A percentile compares a stretch with the other conserved stretches of the same genome.
These are phyloP conservation scores for Decorospora gaudefroyi DNA, from an alignment of 2,329 filamentous ascomycete species.

Conservation along the genomic window DNA sequence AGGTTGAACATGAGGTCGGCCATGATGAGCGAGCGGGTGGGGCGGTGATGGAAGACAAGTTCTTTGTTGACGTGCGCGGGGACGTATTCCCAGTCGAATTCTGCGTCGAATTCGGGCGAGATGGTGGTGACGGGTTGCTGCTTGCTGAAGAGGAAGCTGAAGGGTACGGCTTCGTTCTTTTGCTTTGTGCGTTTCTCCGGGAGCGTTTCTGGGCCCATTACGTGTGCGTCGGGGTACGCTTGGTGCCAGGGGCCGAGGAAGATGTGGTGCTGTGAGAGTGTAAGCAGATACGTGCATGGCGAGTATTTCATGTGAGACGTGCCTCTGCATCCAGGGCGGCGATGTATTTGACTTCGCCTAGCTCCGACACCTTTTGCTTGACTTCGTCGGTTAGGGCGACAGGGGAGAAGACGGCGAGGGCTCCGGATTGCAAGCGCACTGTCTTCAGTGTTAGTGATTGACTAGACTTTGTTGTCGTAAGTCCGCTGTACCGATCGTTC, in stretches of 20 bases:
- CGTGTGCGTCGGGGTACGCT: slow-evolving; percentile 75
- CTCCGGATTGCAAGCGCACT: slow-evolving; percentile 79
- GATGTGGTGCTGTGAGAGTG: slow-evolving; percentile 86
- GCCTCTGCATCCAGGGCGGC: slow-evolving; percentile 80
- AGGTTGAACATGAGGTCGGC: slow-evolving; percentile 93
- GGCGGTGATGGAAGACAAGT: slow-evolving; percentile 83
- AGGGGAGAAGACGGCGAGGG: slow-evolving; percentile 88
- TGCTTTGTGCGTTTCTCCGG: slow-evolving; percentile 75
- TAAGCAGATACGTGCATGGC: no score
- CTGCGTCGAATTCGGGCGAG: slow-evolving; percentile 76
- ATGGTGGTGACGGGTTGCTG: slow-evolving; percentile 56
- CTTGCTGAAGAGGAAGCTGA: slow-evolving; percentile 65
- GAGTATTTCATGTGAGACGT: slow-evolving; percentile 9
- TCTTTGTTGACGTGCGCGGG: slow-evolving; percentile 81
- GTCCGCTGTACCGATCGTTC: slow-evolving; percentile 70
- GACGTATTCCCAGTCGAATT: slow-evolving; percentile 86
- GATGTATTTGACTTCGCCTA: slow-evolving; percentile 77
- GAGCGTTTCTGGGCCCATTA: slow-evolving; percentile 82
- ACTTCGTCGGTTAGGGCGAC: slow-evolving; percentile 80
- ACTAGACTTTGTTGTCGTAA: not conserved
- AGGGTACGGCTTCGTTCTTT: slow-evolving; percentile 62
- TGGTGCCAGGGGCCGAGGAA: slow-evolving; percentile 84
- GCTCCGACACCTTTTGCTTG: slow-evolving; percentile 62
- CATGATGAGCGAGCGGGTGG: slow-evolving; percentile 77
- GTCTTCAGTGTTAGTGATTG: slow-evolving; percentile 15